These are phyloP conservation scores for Psilocybe cyanescens DNA, from an alignment of 768 basidiomycete species.

Conservation along the genomic window DNA sequence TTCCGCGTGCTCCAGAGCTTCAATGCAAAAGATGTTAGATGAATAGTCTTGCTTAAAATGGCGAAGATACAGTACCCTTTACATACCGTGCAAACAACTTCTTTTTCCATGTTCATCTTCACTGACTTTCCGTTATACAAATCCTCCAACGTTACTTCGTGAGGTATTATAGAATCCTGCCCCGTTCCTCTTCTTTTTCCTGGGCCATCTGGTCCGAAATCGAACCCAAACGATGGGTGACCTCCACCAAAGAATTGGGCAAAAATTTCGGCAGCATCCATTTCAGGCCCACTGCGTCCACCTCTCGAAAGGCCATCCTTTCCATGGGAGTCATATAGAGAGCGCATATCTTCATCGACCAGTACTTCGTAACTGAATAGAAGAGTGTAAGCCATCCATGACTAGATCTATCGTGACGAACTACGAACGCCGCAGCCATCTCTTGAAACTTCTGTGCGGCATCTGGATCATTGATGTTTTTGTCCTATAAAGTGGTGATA, in stretches of 20 bases:
- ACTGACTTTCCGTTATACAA: conserved; percentile 90
- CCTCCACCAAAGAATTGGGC: conserved; percentile 66
- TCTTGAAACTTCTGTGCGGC: conserved; percentile 88
- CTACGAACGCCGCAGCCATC: conserved; percentile 81
- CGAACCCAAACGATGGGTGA: conserved; percentile 59
- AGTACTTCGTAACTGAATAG: conserved; percentile 78
- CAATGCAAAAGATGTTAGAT: conserved; percentile 13
- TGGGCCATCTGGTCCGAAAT: conserved; percentile 57
- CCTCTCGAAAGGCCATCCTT: conserved; percentile 66
- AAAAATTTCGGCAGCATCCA: conserved; percentile 74
- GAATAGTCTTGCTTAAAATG: neutral
- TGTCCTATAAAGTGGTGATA: conserved; percentile 25
- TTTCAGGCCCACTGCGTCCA: conserved; percentile 44
- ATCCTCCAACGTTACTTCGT: conserved; percentile 90
- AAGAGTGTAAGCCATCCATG: conserved; percentile 10
- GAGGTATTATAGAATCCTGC: conserved; percentile 75
- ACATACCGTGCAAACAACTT: conserved; percentile 77
- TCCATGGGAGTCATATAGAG: conserved; percentile 74
- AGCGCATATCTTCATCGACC: conserved; percentile 68
- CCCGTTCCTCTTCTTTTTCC: conserved; percentile 56
- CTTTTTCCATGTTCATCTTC: conserved; percentile 88
- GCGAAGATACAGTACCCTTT: conserved; percentile 61
- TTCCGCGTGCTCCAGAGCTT: conserved; percentile 83
- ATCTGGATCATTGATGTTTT: conserved; percentile 90
- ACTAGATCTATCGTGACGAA: conserved; percentile 1